phyloP scores from a whole-genome alignment of 768 basidiomycete genomes.

The Sutorius australiensis region DNA sequence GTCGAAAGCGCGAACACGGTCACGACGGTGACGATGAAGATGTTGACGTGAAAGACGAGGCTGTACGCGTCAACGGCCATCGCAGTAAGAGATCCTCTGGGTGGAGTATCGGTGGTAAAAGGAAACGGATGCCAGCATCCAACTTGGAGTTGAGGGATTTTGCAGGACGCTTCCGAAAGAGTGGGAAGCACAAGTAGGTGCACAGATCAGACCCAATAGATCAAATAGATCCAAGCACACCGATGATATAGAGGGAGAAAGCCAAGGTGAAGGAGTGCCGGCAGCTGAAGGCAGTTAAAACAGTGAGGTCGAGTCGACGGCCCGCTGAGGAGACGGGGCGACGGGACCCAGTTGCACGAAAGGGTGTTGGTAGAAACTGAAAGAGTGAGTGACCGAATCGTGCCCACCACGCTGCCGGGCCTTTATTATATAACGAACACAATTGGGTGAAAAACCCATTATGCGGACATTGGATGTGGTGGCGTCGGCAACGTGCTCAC shows the following conservation, averaged over 20 bases:
- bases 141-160: background rate
- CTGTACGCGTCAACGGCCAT: constrained; percentile 14
- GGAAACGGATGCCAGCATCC: background rate
- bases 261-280: background rate
- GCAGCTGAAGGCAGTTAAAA: background rate
- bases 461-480: constrained; percentile 9
- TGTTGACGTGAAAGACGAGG: constrained; percentile 39
- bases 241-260: background rate
- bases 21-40: constrained; percentile 44
- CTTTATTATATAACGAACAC: constrained; percentile 10
- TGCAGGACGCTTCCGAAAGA: constrained; percentile 11
- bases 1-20: constrained; percentile 41
- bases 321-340: background rate
- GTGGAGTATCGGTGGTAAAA: background rate
- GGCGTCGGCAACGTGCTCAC: constrained; percentile 21
- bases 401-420: constrained; percentile 10
- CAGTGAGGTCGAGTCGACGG: background rate
- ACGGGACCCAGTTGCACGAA: background rate
- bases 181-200: constrained; percentile 1
- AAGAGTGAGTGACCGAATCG: constrained; percentile 14
- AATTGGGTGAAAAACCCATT: constrained; percentile 4
- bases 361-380: background rate
- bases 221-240: constrained; percentile 7
- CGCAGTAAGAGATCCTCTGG: background rate
- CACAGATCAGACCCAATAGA: constrained; percentile 1